Conservation (phyloP, 805 yeast species). For the Metschnikowia sp. region DNA sequence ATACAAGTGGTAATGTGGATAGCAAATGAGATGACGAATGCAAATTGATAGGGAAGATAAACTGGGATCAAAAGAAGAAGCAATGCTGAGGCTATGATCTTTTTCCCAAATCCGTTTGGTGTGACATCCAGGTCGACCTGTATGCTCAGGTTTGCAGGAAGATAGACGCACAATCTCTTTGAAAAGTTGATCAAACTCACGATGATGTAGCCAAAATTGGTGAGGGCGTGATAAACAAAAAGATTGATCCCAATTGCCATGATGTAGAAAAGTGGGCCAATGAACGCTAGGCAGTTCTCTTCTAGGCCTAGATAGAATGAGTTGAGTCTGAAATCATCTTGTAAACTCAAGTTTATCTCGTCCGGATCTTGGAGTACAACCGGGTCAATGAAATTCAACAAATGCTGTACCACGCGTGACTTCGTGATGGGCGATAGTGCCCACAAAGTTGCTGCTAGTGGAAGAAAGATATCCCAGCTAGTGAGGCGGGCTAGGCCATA, state of each 20-base stretch:
- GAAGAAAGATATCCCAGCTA: slow-evolving; percentile 19
- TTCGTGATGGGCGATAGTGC: slow-evolving; percentile 39
- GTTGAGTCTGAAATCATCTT: slow-evolving; percentile 40
- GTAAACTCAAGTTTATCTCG: slow-evolving; percentile 39
- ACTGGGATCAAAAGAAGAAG: slow-evolving; percentile 46
- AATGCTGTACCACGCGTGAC: slow-evolving; percentile 29
- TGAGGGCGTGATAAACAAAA: slow-evolving; percentile 27
- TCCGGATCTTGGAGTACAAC: slow-evolving; percentile 46
- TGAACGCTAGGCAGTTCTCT: slow-evolving; percentile 50
- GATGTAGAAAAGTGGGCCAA: slow-evolving; percentile 56
- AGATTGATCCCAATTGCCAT: slow-evolving; percentile 45
- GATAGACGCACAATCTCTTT: background rate
- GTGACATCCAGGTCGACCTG: background rate
- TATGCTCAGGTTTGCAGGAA: background rate
- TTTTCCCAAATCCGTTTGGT: slow-evolving; percentile 2
- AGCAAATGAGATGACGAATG: slow-evolving; percentile 55
- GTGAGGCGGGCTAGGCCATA: slow-evolving; percentile 36
- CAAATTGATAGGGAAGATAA: slow-evolving; percentile 80
- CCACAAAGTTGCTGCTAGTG: slow-evolving; percentile 24
- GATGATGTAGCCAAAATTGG: slow-evolving; percentile 13
- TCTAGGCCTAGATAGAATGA: slow-evolving; percentile 67
- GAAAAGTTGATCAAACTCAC: background rate
- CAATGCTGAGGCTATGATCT: slow-evolving; percentile 35
- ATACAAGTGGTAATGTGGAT: slow-evolving; percentile 57
- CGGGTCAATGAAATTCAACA: slow-evolving; percentile 51